Percentiles rank a stretch among this genome's conserved stretches.
phyloP scores from a whole-genome alignment of 2,329 filamentous ascomycete genomes.

The Fusarium sp. region DNA sequence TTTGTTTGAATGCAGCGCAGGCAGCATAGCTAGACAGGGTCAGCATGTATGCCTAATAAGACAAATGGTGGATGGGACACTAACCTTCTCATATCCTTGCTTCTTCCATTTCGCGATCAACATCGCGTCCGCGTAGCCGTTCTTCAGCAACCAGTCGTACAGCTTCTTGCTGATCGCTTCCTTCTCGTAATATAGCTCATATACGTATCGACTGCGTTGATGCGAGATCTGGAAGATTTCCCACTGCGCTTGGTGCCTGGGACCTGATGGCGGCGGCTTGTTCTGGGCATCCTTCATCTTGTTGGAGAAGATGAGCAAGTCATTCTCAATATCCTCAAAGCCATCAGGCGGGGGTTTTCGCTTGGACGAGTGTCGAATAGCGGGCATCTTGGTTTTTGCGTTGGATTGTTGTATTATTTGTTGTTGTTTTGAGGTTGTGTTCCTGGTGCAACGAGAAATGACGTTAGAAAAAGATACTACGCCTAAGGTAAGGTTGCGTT shows the following conservation, averaged over 20 bases:
- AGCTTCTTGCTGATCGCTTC: slow-evolving; percentile 92
- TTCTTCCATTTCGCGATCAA: slow-evolving; percentile 99
- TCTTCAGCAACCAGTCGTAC: slow-evolving; percentile 97
- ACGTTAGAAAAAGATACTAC: background rate
- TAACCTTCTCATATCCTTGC: slow-evolving; percentile 95
- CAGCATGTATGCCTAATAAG: slow-evolving; percentile 33
- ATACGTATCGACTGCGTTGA: slow-evolving; percentile 91
- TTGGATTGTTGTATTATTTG: background rate
- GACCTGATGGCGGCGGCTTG: slow-evolving; percentile 81
- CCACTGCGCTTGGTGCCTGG: slow-evolving; percentile 92
- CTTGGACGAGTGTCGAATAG: slow-evolving; percentile 79
- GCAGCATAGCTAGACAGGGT: slow-evolving; percentile 79
- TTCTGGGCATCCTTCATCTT: slow-evolving; percentile 98
- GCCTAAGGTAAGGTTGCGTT: background rate
- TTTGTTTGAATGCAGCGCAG: slow-evolving; percentile 98
- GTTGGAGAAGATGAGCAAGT: slow-evolving; percentile 85
- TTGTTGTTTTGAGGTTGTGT: background rate
- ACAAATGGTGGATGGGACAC: slow-evolving; percentile 40
- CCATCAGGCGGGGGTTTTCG: slow-evolving; percentile 86
- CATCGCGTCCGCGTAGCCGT: slow-evolving; percentile 93
- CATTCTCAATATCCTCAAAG: slow-evolving; percentile 89
- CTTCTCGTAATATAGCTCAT: slow-evolving; percentile 98
- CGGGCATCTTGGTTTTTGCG: slow-evolving; percentile 69
- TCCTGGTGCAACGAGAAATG: background rate
- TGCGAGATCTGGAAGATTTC: slow-evolving; percentile 98